Base-by-base conservation (phyloP, 352 stramenopile species). In the Globisporangium nodosum region DNA sequence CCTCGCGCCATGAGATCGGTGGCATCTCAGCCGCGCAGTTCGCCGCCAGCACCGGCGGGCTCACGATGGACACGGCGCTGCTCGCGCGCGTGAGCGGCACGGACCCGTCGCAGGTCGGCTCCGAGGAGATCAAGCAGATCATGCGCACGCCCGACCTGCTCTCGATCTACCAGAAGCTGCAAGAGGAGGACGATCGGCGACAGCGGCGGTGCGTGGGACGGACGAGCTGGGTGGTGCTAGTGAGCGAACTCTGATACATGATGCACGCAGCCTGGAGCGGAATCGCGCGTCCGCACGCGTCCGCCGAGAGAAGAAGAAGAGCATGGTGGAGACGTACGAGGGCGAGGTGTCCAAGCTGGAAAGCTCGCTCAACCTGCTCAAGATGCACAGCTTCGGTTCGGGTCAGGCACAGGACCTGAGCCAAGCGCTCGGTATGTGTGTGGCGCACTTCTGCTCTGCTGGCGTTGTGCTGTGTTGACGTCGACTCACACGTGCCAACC, bases 101-200 rank as follows among this genome's bases (percentile, higher is more conserved):
- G 33, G 85, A 93, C 20, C 81, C 84, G 53, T 81, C 82, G 21
- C 67, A 83, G 15, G 85, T 95, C 60, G 83, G 81, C 48, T 83
- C 78, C 6, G 84, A 95, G 58, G 76, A 93, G 61, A 93, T 95
- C 63, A 88, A 89, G 54, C 85, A 93, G 68, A 93, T 95, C 61
- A 95, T 95, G 84, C 78, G 81, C 12, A 83, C 71, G 11, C 81
- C 85, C 1, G 84, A 95, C 55, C 58, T 95, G 24, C 60, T 95
- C 35, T 92, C 79, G 21, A 95, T 95, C 33, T 95, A 95, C 65
- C 85, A 95, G 61, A 95, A 92, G 55, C 65, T 95, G 2, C 85
- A 92, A 49, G 84, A 93, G 66, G 85, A 93, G 62, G 85, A 95
- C 54, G 82, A 92, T 43, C 76, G 82, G 20, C 73, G 85, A 27